These are phyloP conservation scores for Leucogyrophana mollusca DNA, from an alignment of 768 basidiomycete genomes.

Conservation along the genomic window DNA sequence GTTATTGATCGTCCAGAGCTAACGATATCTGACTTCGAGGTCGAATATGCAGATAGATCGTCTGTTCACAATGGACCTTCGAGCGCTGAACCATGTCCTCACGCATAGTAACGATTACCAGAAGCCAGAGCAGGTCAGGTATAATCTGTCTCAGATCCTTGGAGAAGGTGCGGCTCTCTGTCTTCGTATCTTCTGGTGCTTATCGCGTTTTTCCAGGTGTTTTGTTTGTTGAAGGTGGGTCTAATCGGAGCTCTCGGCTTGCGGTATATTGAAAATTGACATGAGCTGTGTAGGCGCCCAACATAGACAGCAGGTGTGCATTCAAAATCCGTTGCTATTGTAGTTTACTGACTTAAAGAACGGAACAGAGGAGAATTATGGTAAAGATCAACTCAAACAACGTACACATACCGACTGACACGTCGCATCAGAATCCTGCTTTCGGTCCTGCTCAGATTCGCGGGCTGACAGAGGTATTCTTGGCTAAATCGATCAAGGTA, in stretches of 20 bases:
- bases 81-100: slow-evolving; percentile 64
- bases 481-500: slow-evolving; percentile 54
- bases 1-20: slow-evolving; percentile 9
- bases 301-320: slow-evolving; percentile 39
- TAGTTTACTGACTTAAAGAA: background rate
- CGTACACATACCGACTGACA: background rate
- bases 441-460: slow-evolving; percentile 62
- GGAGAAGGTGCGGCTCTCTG: slow-evolving; percentile 32
- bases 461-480: slow-evolving; percentile 54
- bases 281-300: slow-evolving; percentile 23
- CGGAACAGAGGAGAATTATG: slow-evolving; percentile 26
- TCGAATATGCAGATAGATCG: slow-evolving; percentile 27
- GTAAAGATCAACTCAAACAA: slow-evolving; percentile 8
- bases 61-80: slow-evolving; percentile 58
- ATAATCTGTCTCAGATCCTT: slow-evolving; percentile 39
- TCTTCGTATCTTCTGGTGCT: too few relatives aligned
- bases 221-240: slow-evolving; percentile 39
- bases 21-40: background rate
- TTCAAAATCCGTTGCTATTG: background rate
- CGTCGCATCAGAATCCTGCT: slow-evolving; percentile 51
- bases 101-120: slow-evolving; percentile 53
- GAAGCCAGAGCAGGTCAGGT: slow-evolving; percentile 46
- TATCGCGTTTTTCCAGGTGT: slow-evolving; percentile 38
- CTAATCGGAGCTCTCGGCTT: too few relatives aligned
- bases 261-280: too few relatives aligned